A percentile compares a stretch with the other conserved stretches of the same genome.
Conservation (phyloP, 2,329 filamentous ascomycete genomes). For the Colletotrichum trifolii region DNA sequence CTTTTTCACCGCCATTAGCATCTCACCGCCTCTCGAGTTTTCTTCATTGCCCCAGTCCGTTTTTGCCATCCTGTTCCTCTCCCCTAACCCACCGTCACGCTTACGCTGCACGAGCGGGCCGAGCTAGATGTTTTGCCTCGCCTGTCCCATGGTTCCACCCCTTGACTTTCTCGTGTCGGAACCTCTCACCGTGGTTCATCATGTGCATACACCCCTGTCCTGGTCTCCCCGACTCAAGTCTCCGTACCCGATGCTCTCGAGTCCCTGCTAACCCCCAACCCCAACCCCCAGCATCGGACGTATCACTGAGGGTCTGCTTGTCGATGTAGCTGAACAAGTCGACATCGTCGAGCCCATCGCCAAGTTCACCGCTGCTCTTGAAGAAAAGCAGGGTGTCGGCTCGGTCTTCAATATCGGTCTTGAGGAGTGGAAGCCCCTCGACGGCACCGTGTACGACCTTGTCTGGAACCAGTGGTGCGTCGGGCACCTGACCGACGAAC, state of each 20-base stretch:
- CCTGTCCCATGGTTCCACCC: constrained; percentile 25
- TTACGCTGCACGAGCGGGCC: constrained; percentile 21
- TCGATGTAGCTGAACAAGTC: constrained; percentile 74
- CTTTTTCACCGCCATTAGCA: constrained; percentile 25
- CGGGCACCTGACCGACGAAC: constrained; percentile 80
- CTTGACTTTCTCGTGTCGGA: constrained; percentile 8
- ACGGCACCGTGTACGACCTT: constrained; percentile 73
- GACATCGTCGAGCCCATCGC: constrained; percentile 88
- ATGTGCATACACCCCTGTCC: constrained; percentile 24
- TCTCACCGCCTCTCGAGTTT: constrained; percentile 25
- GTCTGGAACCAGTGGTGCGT: constrained; percentile 95
- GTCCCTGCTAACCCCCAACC: constrained; percentile 25
- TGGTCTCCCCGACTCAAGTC: constrained; percentile 27
- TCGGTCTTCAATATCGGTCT: constrained; percentile 78
- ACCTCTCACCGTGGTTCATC: constrained; percentile 29
- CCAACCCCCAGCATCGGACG: constrained; percentile 74
- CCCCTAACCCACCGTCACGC: constrained; percentile 24
- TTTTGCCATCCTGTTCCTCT: constrained; percentile 14
- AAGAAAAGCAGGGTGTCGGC: constrained; percentile 66
- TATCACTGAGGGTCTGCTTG: constrained; percentile 81
- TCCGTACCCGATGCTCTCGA: constrained; percentile 10
- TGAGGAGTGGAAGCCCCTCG: constrained; percentile 72
- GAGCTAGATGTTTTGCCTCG: constrained; percentile 35
- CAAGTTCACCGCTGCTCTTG: constrained; percentile 78
- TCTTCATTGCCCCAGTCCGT: constrained; percentile 4